Percentiles rank a stretch among this genome's conserved stretches.
Conservation (phyloP, 2,329 filamentous ascomycete genomes). For the Furcasterigmium sp. region DNA sequence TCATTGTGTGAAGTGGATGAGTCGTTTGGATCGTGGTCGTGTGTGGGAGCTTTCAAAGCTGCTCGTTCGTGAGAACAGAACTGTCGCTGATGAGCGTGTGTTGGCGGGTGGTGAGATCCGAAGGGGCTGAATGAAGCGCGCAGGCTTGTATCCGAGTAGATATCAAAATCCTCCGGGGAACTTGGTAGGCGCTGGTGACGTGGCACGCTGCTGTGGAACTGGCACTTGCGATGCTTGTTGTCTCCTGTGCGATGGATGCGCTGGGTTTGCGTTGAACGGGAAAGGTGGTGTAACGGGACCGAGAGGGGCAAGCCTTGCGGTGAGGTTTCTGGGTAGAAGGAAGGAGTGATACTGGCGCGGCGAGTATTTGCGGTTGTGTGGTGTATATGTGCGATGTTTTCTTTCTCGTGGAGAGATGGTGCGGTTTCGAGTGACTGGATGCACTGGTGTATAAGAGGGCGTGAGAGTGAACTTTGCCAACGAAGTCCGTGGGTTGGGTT, state of each 20-base stretch:
- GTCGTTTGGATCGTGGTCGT: constrained; percentile 7
- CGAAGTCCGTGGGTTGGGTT: constrained; percentile 36
- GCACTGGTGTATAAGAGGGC: constrained; percentile 7
- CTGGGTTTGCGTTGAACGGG: constrained; percentile 2
- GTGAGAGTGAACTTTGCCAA: constrained; percentile 48
- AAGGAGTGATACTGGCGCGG: constrained; percentile 18
- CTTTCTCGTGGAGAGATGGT: not conserved
- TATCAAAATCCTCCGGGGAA: too few species aligned
- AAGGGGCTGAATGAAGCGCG: too few species aligned
- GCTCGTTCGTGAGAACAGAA: too few species aligned
- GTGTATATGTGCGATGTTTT: constrained; percentile 14
- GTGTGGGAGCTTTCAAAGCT: constrained; percentile 15
- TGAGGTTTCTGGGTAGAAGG: constrained; percentile 14
- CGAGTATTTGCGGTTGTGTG: constrained; percentile 23
- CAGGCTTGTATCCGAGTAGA: not conserved
- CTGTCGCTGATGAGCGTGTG: too few species aligned
- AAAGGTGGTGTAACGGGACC: not conserved
- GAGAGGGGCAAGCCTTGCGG: constrained; percentile 17
- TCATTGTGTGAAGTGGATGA: constrained; percentile 25
- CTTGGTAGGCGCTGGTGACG: not conserved
- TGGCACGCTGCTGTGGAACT: not conserved
- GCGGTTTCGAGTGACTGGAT: not conserved
- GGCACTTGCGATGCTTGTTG: not conserved
- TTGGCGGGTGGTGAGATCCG: too few species aligned
- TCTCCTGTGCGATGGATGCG: constrained; percentile 3